A percentile compares a stretch with the other conserved stretches of the same genome.
phyloP scores from a whole-genome alignment of 2,329 filamentous ascomycete genomes.

The Truncatella angustata region DNA sequence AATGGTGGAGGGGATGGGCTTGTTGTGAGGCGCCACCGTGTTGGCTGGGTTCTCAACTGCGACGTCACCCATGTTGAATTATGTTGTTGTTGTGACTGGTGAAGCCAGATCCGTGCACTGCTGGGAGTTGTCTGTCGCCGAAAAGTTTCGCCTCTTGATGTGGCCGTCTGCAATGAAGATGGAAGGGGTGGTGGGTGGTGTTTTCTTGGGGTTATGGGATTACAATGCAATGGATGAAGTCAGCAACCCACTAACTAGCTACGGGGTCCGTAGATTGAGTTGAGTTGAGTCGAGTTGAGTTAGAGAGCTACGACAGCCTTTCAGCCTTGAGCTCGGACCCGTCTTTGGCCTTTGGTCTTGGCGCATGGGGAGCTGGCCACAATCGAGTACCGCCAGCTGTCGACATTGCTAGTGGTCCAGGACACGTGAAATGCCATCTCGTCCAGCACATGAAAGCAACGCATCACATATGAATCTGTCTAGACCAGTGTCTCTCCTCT shows the following conservation, averaged over 20 bases:
- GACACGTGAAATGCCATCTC: too few species aligned
- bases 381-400: background rate
- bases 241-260: background rate
- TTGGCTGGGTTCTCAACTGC: slow-evolving; percentile 78
- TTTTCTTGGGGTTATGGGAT: slow-evolving; percentile 5
- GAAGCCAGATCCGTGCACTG: background rate
- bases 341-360: too few species aligned
- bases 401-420: too few species aligned
- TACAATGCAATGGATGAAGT: slow-evolving; percentile 7
- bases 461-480: too few species aligned
- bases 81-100: background rate
- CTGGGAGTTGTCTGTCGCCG: background rate
- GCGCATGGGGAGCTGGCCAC: background rate
- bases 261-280: too few species aligned
- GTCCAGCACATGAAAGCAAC: too few species aligned
- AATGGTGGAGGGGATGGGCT: slow-evolving; percentile 75
- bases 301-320: slow-evolving; percentile 9
- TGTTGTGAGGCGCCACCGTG: slow-evolving; percentile 75
- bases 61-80: slow-evolving; percentile 74
- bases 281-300: too few species aligned
- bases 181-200: background rate
- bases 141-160: background rate
- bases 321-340: slow-evolving; percentile 10
- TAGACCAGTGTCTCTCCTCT: too few species aligned
- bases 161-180: background rate